phyloP scores from a whole-genome alignment of 805 yeast species.

The Ogataea haglerorum region DNA sequence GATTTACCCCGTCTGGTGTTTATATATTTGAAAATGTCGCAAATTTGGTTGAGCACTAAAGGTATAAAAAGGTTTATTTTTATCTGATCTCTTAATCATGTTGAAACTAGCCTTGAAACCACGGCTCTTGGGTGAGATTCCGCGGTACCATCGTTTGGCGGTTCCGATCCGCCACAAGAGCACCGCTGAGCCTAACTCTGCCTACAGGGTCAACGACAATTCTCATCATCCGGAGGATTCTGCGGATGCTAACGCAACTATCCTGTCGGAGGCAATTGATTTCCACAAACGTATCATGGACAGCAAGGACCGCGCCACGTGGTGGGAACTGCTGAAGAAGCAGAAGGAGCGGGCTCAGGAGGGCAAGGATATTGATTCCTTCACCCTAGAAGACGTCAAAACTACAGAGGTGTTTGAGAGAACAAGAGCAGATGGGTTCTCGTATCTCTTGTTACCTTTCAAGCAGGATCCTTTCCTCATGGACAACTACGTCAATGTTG shows the following conservation, averaged over 20 bases:
- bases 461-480: conserved; percentile 78
- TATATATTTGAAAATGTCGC: conserved; percentile 1
- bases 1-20: background rate
- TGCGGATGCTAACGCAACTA: conserved; percentile 74
- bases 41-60: conserved; percentile 1
- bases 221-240: conserved; percentile 50
- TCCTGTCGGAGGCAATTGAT: conserved; percentile 57
- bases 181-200: conserved; percentile 9
- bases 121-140: background rate
- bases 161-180: background rate
- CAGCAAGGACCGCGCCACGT: conserved; percentile 54
- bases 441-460: conserved; percentile 71
- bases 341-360: conserved; percentile 65
- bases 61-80: background rate
- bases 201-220: conserved; percentile 26
- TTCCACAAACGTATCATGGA: conserved; percentile 38
- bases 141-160: background rate
- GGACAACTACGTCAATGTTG: conserved; percentile 85
- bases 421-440: conserved; percentile 74
- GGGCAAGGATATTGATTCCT: conserved; percentile 70
- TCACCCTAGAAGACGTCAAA: conserved; percentile 67
- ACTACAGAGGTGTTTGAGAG: conserved; percentile 68
- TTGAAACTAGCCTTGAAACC: conserved; percentile 2
- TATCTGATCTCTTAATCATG: conserved; percentile 1
- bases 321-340: conserved; percentile 82